Evolutionary conservation across 2,329 filamentous ascomycete species (phyloP).

Genomic region (Claviceps sp.): DNA sequence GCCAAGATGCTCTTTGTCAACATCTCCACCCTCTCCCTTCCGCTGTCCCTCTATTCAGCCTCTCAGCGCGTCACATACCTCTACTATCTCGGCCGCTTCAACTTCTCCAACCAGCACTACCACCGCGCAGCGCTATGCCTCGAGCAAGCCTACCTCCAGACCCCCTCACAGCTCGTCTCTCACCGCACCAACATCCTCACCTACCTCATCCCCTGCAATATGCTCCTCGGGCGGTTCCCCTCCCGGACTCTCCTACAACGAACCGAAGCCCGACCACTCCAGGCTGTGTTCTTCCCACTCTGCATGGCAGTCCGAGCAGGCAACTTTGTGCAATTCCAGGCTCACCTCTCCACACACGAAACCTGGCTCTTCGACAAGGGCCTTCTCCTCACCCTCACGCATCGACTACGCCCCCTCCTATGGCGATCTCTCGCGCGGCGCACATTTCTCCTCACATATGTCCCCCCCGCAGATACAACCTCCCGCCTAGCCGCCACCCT

Average conservation of each 20-base stretch:
- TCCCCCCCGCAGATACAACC: constrained; percentile 43
- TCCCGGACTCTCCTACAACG: constrained; percentile 50
- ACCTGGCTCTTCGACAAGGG: constrained; percentile 66
- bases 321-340: constrained; percentile 60
- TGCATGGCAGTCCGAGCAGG: constrained; percentile 59
- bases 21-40: constrained; percentile 71
- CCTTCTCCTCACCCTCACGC: constrained; percentile 61
- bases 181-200: constrained; percentile 73
- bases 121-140: constrained; percentile 62
- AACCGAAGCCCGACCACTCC: constrained; percentile 47
- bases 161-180: constrained; percentile 43
- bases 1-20: constrained; percentile 84
- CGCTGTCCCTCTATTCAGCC: constrained; percentile 68
- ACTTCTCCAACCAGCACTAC: constrained; percentile 76
- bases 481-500: constrained; percentile 59
- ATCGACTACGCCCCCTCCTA: constrained; percentile 66
- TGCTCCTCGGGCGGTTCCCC: constrained; percentile 76
- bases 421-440: constrained; percentile 74
- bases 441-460: constrained; percentile 65
- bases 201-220: constrained; percentile 70
- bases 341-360: constrained; percentile 49
- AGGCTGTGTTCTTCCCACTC: constrained; percentile 58
- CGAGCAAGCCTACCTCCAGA: constrained; percentile 67
- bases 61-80: constrained; percentile 83
- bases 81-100: constrained; percentile 85